Conservation (phyloP, 768 basidiomycete species). For the Candolleomyces aberdarensis region DNA sequence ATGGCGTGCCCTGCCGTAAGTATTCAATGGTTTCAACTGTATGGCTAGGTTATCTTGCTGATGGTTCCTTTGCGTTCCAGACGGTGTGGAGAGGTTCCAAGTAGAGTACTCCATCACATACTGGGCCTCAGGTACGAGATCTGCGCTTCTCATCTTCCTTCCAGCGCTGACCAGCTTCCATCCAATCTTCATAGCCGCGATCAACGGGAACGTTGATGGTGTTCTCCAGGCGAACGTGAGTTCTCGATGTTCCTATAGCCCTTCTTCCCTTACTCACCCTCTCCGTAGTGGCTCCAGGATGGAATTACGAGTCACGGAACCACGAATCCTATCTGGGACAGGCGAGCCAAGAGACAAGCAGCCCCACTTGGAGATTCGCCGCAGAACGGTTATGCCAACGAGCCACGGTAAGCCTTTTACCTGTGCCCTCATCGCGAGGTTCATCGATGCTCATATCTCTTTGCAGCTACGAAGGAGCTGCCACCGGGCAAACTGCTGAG, state of each 20-base stretch:
- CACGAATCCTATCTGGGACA: constrained; percentile 2
- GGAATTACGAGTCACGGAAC: constrained; percentile 17
- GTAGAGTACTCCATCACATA: constrained; percentile 22
- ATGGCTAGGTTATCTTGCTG: background rate
- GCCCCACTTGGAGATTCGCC: too few species aligned
- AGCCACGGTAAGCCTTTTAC: too few species aligned
- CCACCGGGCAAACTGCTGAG: too few species aligned
- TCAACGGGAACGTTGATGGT: constrained; percentile 19
- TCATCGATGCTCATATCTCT: too few species aligned
- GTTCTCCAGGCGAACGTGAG: constrained; percentile 23
- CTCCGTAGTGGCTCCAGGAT: constrained; percentile 15
- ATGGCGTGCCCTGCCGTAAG: constrained; percentile 18
- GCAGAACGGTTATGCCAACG: too few species aligned
- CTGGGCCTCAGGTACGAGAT: constrained; percentile 18
- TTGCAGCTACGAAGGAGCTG: too few species aligned
- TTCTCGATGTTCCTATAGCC: too few species aligned
- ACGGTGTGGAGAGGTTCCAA: constrained; percentile 18
- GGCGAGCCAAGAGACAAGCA: background rate
- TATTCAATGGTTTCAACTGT: background rate
- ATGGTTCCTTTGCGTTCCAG: background rate
- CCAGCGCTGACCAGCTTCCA: background rate
- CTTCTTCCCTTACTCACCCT: background rate
- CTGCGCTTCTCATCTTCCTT: too few species aligned
- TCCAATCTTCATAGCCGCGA: constrained; percentile 8
- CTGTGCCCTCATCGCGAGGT: too few species aligned